Percentiles rank a stretch among this genome's conserved stretches.
phyloP scores from a whole-genome alignment of 345 rosid species.

The Lagerstroemia speciosa region DNA sequence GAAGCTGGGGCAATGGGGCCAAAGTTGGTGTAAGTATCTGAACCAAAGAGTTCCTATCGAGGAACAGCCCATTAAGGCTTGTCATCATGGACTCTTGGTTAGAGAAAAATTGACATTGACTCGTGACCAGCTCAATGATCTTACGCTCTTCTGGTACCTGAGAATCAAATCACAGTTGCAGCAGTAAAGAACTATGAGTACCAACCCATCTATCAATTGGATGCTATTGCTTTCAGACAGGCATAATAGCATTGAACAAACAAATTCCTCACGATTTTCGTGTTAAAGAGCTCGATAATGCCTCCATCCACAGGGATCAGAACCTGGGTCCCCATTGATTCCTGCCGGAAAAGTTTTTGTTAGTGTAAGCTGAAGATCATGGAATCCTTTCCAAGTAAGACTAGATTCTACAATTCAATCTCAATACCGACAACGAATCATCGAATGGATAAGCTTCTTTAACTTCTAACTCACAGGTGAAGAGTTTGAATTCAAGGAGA shows the following conservation, averaged over 20 bases:
- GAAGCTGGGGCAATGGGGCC: constrained; percentile 14
- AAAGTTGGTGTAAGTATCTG: constrained; percentile 12
- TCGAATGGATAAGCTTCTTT: not conserved
- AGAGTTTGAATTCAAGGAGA: constrained; percentile 20
- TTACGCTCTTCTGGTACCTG: constrained; percentile 58
- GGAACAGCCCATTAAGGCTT: constrained; percentile 8
- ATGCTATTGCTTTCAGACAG: not conserved
- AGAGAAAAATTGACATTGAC: constrained; percentile 28
- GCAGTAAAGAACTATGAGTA: not conserved
- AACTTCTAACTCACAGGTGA: constrained; percentile 5
- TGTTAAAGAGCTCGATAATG: constrained; percentile 69
- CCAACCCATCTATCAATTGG: not conserved
- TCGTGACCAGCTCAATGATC: constrained; percentile 36
- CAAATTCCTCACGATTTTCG: constrained; percentile 38
- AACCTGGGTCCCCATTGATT: constrained; percentile 45
- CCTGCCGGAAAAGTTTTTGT: constrained; percentile 28
- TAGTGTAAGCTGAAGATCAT: not conserved
- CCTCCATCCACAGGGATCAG: constrained; percentile 67
- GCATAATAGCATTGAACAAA: not conserved
- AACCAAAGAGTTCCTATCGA: constrained; percentile 12
- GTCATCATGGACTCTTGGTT: constrained; percentile 19
- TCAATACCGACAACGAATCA: not conserved
- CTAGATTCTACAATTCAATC: not conserved
- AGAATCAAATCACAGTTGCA: constrained; percentile 6
- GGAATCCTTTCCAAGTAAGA: not conserved